Percentiles rank a stretch among this genome's conserved stretches.
These are phyloP conservation scores for Dipteronia dyeriana DNA, from an alignment of 345 rosid species.

Conservation along the genomic window DNA sequence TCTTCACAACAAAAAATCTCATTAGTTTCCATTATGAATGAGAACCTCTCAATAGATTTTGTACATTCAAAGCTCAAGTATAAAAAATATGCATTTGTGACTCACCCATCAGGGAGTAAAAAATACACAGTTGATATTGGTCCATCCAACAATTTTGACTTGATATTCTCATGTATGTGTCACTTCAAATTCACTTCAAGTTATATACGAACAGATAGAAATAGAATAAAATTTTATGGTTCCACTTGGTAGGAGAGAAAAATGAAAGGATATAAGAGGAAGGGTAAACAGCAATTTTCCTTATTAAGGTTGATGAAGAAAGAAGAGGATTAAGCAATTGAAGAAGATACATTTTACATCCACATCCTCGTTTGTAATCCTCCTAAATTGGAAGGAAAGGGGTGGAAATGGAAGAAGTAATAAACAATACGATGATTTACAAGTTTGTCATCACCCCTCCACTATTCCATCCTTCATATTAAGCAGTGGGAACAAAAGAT, in stretches of 20 bases:
- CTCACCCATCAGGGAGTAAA: neutral
- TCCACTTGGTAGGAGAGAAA: neutral
- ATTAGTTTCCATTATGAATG: neutral
- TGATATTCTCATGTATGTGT: neutral
- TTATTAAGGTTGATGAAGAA: neutral
- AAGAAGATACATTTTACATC: neutral
- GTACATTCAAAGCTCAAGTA: neutral
- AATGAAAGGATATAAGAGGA: neutral
- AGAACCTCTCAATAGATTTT: neutral
- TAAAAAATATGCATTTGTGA: neutral
- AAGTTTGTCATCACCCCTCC: neutral
- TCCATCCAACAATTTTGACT: neutral
- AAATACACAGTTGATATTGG: neutral
- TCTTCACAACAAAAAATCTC: neutral
- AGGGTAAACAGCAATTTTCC: neutral
- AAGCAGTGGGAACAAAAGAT: neutral
- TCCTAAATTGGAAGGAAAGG: neutral
- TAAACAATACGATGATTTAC: neutral
- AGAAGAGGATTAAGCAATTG: neutral
- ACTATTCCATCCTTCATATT: neutral
- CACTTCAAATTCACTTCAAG: neutral
- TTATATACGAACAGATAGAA: neutral
- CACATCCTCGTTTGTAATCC: neutral
- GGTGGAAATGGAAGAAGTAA: neutral
- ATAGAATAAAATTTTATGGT: neutral